Conservation (phyloP, 2,329 filamentous ascomycete species). For the Cyphellophora attinorum region DNA sequence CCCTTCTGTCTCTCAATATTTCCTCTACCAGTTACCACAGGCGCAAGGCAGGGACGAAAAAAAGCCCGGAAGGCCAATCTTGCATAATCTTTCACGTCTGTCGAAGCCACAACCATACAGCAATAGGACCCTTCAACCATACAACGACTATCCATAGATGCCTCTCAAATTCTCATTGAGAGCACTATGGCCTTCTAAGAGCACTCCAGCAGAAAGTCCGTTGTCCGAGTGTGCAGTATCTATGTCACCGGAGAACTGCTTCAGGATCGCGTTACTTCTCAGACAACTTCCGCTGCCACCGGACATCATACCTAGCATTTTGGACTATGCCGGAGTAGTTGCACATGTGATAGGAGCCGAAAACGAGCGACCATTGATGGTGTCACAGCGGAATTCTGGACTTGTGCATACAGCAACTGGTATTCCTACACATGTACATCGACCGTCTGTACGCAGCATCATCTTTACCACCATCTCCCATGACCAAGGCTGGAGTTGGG, state of each 20-base stretch:
- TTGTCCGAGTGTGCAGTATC: too few species aligned
- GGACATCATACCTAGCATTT: background rate
- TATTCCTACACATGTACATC: constrained; percentile 3
- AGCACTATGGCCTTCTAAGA: background rate
- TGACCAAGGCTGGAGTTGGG: constrained; percentile 7
- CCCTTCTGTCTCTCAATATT: too few species aligned
- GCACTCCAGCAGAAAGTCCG: background rate
- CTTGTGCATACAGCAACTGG: constrained; percentile 2
- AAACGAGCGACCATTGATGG: background rate
- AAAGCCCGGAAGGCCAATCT: too few species aligned
- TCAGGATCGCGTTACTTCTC: constrained; percentile 1
- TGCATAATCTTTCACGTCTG: too few species aligned
- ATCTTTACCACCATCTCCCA: constrained; percentile 3
- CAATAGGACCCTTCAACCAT: too few species aligned
- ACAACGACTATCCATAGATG: too few species aligned
- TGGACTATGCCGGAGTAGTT: background rate
- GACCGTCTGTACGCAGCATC: constrained; percentile 2
- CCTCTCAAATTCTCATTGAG: background rate
- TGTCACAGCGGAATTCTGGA: background rate
- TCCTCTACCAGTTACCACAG: too few species aligned
- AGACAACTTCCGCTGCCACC: background rate
- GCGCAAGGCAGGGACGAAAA: too few species aligned
- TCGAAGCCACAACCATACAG: too few species aligned
- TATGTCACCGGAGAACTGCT: background rate
- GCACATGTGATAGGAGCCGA: background rate